A percentile compares a stretch with the other conserved stretches of the same genome.
phyloP scores from a whole-genome alignment of 306 rosid species.

The Mucuna pruriens region DNA sequence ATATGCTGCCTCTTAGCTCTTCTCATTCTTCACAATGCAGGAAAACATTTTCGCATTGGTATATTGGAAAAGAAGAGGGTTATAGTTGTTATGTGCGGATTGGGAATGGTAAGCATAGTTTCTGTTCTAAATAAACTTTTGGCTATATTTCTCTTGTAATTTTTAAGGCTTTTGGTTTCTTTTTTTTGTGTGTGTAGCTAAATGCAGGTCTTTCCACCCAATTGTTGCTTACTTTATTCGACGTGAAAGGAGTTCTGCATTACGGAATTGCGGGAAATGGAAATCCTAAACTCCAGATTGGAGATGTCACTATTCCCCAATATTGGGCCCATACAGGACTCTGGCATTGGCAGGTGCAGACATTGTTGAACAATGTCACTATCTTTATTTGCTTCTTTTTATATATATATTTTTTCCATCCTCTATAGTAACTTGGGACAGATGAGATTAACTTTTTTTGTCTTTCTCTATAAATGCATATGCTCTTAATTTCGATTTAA shows the following conservation, averaged over 20 bases:
- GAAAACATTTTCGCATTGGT: slow-evolving; percentile 77
- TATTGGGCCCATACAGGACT: slow-evolving; percentile 84
- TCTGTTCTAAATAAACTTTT: not conserved
- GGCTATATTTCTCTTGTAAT: not conserved
- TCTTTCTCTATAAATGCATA: no score
- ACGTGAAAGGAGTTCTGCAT: slow-evolving; percentile 67
- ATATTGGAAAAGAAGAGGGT: slow-evolving; percentile 52
- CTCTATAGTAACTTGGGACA: not conserved
- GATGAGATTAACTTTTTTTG: not conserved
- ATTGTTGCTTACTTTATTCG: slow-evolving; percentile 60
- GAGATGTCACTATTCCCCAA: slow-evolving; percentile 76
- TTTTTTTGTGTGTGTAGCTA: slow-evolving; percentile 56
- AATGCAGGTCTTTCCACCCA: slow-evolving; percentile 77
- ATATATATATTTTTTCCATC: not conserved
- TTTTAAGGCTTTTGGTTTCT: not conserved
- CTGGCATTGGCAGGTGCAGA: slow-evolving; percentile 97
- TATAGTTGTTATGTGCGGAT: slow-evolving; percentile 69
- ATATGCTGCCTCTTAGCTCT: not conserved
- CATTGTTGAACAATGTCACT: not conserved
- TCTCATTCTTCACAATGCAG: slow-evolving; percentile 30
- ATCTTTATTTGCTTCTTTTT: not conserved
- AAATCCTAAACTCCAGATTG: slow-evolving; percentile 69
- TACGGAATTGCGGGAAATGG: slow-evolving; percentile 83
- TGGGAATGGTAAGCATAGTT: slow-evolving; percentile 60
- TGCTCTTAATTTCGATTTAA: no score